Evolutionary conservation across 202 grass and related monocot genomes (phyloP).

Genomic region (Eragrostis tef): DNA sequence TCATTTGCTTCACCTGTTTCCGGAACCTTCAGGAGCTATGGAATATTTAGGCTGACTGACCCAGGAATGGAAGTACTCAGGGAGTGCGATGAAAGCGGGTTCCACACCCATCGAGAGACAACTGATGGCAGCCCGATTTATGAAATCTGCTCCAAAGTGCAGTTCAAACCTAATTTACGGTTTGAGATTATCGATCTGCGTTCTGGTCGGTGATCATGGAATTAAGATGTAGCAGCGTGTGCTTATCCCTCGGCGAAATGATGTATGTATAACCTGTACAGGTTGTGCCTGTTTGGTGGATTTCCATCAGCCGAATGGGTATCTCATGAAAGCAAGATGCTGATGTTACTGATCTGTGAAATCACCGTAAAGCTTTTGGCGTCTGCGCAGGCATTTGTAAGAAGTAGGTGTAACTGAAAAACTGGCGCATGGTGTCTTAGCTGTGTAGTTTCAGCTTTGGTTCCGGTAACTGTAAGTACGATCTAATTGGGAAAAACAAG

Average conservation of each 20-base stretch:
- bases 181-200: constrained; percentile 96
- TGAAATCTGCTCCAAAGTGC: constrained; percentile 73
- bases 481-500: background rate
- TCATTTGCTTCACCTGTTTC: constrained; percentile 21
- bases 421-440: background rate
- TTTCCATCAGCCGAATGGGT: background rate
- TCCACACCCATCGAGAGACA: constrained; percentile 69
- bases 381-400: background rate
- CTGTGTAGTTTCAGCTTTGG: background rate
- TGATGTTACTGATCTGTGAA: constrained; percentile 11
- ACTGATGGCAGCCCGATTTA: constrained; percentile 60
- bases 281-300: no score
- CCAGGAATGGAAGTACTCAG: constrained; percentile 72
- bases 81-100: constrained; percentile 71
- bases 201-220: constrained; percentile 43
- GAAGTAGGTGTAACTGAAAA: background rate
- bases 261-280: background rate
- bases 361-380: background rate
- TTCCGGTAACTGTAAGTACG: background rate
- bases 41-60: constrained; percentile 90
- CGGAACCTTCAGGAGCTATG: constrained; percentile 63
- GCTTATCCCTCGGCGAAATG: background rate
- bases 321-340: background rate
- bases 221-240: background rate
- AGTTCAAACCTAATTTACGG: constrained; percentile 77